Evolutionary conservation across 371 early-diverging fungal genomes (phyloP).

Genomic region (Mucor mucedo): DNA sequence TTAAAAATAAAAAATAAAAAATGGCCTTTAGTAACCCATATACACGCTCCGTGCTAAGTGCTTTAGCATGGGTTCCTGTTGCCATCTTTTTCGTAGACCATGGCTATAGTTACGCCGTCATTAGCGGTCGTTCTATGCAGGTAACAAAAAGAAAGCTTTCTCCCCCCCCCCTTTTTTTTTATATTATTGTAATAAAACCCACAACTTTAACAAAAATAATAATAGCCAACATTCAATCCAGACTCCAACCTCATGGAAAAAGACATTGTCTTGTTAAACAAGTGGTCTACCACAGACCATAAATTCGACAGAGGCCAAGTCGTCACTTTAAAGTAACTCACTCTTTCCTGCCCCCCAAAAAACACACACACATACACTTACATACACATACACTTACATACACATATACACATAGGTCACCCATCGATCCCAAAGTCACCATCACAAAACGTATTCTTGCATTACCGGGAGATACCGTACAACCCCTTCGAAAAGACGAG

Average conservation of each 20-base stretch:
- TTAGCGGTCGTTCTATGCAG: slow-evolving; percentile 78
- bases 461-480: slow-evolving; percentile 83
- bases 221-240: slow-evolving; percentile 88
- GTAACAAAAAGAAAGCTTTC: slow-evolving; percentile 26
- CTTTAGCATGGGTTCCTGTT: slow-evolving; percentile 65
- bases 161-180: too few species aligned
- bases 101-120: slow-evolving; percentile 62
- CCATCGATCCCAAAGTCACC: slow-evolving; percentile 69
- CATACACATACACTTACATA: slow-evolving; percentile 17
- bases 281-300: slow-evolving; percentile 58
- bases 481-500: slow-evolving; percentile 53
- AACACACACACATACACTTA: too few species aligned
- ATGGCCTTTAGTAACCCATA: slow-evolving; percentile 33
- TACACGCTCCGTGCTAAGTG: slow-evolving; percentile 30
- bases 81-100: slow-evolving; percentile 65
- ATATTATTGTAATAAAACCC: too few species aligned
- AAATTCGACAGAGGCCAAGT: slow-evolving; percentile 78
- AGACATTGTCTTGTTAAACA: slow-evolving; percentile 83
- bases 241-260: slow-evolving; percentile 71
- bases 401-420: slow-evolving; percentile 52
- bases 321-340: slow-evolving; percentile 71
- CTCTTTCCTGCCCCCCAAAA: too few species aligned
- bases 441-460: slow-evolving; percentile 89
- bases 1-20: too few species aligned
- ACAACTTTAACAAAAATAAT: too few species aligned